Percentiles rank a stretch among this genome's conserved stretches.
phyloP scores from a whole-genome alignment of 176 grass and related monocot species.

The Eleusine indica region DNA sequence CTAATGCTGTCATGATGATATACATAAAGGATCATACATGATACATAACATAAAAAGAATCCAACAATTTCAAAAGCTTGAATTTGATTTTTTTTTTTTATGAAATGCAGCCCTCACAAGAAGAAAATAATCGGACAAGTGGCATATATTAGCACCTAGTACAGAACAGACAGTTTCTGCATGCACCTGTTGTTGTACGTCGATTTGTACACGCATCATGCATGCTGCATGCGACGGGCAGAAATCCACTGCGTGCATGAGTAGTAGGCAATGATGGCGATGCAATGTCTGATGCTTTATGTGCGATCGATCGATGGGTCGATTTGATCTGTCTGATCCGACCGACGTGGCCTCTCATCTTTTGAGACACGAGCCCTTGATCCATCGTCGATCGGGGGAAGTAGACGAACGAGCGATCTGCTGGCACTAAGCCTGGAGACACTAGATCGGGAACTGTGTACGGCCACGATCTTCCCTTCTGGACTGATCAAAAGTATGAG shows the following conservation, averaged over 20 bases:
- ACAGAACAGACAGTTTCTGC: constrained; percentile 2
- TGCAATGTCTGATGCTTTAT: constrained; percentile 66
- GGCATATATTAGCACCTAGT: neutral
- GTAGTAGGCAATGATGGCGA: constrained; percentile 52
- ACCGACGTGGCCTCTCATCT: constrained; percentile 71
- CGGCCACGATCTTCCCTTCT: constrained; percentile 52
- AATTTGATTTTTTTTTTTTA: no score
- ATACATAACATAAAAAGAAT: no score
- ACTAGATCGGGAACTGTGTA: constrained; percentile 67
- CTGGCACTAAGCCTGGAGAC: constrained; percentile 17
- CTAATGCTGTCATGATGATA: neutral
- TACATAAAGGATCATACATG: neutral
- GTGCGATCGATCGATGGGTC: constrained; percentile 27
- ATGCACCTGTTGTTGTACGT: constrained; percentile 26
- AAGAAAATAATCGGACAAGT: neutral
- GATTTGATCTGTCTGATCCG: constrained; percentile 33
- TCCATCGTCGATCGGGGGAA: neutral
- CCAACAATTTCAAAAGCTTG: neutral
- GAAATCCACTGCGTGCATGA: constrained; percentile 5
- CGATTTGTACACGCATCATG: constrained; percentile 19
- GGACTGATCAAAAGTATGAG: constrained; percentile 54
- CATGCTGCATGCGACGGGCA: neutral
- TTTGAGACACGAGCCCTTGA: constrained; percentile 33
- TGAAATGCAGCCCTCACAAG: neutral
- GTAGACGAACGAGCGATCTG: neutral